Conservation (phyloP, 306 rosid genomes). For the Echinosophora koreensis region DNA sequence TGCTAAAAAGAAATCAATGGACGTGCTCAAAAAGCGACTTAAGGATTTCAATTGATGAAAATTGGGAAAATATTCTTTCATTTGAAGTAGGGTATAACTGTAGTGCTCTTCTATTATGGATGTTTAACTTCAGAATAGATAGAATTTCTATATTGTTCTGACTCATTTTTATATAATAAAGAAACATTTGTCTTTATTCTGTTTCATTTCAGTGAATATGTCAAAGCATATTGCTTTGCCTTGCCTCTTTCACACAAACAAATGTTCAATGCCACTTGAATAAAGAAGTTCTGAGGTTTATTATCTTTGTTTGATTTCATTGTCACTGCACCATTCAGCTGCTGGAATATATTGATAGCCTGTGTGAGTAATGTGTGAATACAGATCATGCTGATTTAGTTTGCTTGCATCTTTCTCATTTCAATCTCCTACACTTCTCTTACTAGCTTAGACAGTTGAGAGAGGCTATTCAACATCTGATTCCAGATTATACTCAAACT, state of each 20-base stretch:
- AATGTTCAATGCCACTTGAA: background rate
- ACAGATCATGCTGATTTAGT: slow-evolving; percentile 15
- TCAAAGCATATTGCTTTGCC: background rate
- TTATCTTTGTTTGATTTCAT: slow-evolving; percentile 9
- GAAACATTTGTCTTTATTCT: background rate
- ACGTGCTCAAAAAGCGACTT: slow-evolving; percentile 79
- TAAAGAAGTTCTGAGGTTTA: background rate
- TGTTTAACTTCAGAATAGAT: slow-evolving; percentile 28
- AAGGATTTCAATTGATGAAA: slow-evolving; percentile 78
- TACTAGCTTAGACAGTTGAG: background rate
- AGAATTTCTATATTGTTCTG: slow-evolving; percentile 20
- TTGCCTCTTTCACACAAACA: slow-evolving; percentile 3
- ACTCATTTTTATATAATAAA: slow-evolving; percentile 23
- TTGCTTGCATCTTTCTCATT: background rate
- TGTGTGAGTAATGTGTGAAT: background rate
- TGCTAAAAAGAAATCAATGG: slow-evolving; percentile 92
- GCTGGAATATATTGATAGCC: slow-evolving; percentile 12
- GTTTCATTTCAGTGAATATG: background rate
- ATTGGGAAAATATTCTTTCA: slow-evolving; percentile 40
- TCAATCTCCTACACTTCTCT: background rate
- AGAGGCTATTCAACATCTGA: background rate
- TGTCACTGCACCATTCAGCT: slow-evolving; percentile 12
- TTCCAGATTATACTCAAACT: slow-evolving; percentile 12
- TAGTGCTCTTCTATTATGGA: slow-evolving; percentile 24
- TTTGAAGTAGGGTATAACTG: slow-evolving; percentile 47